These are phyloP conservation scores for Rhododendron ovatum DNA, from an alignment of 148 eudicot genomes.

Conservation along the genomic window DNA sequence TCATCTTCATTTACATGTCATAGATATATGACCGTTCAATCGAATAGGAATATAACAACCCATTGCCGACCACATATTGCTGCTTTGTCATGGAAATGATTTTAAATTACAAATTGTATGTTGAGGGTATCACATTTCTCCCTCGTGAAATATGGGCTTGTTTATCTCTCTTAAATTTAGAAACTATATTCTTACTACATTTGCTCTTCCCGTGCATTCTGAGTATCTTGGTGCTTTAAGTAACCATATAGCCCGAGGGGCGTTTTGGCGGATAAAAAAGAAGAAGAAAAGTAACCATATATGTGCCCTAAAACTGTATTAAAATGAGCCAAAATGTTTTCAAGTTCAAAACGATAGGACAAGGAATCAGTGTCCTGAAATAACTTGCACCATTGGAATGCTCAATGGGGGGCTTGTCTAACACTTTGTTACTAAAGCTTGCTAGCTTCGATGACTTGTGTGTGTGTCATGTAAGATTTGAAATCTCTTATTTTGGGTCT, in stretches of 20 bases:
- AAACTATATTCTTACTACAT: not conserved
- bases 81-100: not conserved
- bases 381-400: not conserved
- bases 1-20: not conserved
- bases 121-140: not conserved
- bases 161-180: not conserved
- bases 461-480: not conserved
- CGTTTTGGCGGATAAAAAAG: too few relatives aligned
- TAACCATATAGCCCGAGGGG: too few relatives aligned
- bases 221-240: not conserved
- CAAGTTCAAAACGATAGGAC: not conserved
- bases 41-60: not conserved
- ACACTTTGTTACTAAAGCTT: not conserved
- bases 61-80: not conserved
- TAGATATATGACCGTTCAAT: not conserved
- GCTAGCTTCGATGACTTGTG: constrained; percentile 2
- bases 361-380: not conserved
- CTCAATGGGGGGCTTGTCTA: not conserved
- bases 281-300: not conserved
- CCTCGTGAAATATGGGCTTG: not conserved
- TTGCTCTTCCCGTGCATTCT: not conserved
- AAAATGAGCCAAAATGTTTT: not conserved
- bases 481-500: not conserved
- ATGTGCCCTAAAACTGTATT: not conserved
- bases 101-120: not conserved